Percentiles rank a stretch among this genome's conserved stretches.
These are phyloP conservation scores for Drechslerella coelobrocha DNA, from an alignment of 2,329 filamentous ascomycete species.

Conservation along the genomic window DNA sequence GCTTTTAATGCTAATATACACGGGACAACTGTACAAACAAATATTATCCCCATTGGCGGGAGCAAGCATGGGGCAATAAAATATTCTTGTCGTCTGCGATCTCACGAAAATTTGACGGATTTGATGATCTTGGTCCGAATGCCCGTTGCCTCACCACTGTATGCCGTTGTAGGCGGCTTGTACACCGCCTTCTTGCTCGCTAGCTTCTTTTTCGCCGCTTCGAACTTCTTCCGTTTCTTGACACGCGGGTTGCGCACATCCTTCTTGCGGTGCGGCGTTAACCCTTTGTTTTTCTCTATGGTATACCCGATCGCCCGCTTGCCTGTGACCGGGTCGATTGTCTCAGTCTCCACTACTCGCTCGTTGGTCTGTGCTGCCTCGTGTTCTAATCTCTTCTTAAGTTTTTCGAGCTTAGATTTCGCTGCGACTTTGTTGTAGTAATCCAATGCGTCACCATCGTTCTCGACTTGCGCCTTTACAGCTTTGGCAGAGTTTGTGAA, in stretches of 20 bases:
- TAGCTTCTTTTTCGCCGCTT: constrained; percentile 97
- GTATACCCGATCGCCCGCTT: constrained; percentile 91
- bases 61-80: neutral
- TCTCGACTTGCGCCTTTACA: constrained; percentile 51
- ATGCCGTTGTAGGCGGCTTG: constrained; percentile 63
- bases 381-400: constrained; percentile 73
- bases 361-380: constrained; percentile 68
- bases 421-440: constrained; percentile 88
- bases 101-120: constrained; percentile 44
- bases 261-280: constrained; percentile 89
- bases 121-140: constrained; percentile 49
- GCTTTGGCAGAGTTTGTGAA: constrained; percentile 36
- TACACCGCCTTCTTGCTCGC: constrained; percentile 83
- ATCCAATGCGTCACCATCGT: constrained; percentile 67
- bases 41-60: neutral
- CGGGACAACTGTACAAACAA: neutral
- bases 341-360: constrained; percentile 66
- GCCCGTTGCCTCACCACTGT: constrained; percentile 47
- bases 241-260: constrained; percentile 92
- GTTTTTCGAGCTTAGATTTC: constrained; percentile 58
- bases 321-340: constrained; percentile 63
- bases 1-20: constrained; percentile 1
- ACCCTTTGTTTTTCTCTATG: constrained; percentile 97
- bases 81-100: neutral
- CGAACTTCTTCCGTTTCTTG: constrained; percentile 97